Conservation (phyloP, 257 asterid genomes). For the Craterostigma plantagineum region DNA sequence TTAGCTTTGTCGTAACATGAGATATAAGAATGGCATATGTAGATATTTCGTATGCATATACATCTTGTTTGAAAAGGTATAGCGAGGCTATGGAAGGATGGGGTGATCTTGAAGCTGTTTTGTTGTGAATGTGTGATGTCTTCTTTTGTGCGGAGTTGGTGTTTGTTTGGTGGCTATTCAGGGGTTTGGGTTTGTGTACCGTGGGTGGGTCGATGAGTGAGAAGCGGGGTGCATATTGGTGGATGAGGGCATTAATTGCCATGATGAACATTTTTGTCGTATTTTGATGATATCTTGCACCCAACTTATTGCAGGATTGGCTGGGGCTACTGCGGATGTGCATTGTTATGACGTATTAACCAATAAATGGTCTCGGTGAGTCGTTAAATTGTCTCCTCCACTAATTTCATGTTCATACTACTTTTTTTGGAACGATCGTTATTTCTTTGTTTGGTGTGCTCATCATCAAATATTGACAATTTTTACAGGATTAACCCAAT, state of each 20-base stretch:
- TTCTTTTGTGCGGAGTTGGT: too few relatives aligned
- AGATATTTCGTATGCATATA: too few relatives aligned
- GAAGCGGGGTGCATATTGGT: slow-evolving; percentile 9
- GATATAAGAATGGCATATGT: too few relatives aligned
- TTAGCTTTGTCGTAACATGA: too few relatives aligned
- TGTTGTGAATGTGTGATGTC: too few relatives aligned
- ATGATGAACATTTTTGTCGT: background rate
- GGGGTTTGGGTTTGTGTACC: too few relatives aligned
- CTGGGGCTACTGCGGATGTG: slow-evolving; percentile 97
- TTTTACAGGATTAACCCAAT: slow-evolving; percentile 63
- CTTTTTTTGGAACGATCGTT: background rate
- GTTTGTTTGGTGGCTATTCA: too few relatives aligned
- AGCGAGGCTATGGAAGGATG: too few relatives aligned
- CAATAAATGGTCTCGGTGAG: slow-evolving; percentile 89
- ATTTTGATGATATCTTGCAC: slow-evolving; percentile 3
- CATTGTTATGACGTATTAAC: slow-evolving; percentile 84
- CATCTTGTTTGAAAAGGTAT: too few relatives aligned
- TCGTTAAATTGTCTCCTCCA: background rate
- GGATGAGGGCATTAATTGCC: slow-evolving; percentile 1
- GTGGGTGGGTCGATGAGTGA: slow-evolving; percentile 10
- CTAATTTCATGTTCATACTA: slow-evolving; percentile 1
- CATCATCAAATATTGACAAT: slow-evolving; percentile 5
- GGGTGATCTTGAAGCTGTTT: too few relatives aligned
- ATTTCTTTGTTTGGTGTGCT: background rate
- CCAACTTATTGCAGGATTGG: slow-evolving; percentile 60